Evolutionary conservation across 306 rosid species (phyloP).

Genomic region (Trifolium pratense): DNA sequence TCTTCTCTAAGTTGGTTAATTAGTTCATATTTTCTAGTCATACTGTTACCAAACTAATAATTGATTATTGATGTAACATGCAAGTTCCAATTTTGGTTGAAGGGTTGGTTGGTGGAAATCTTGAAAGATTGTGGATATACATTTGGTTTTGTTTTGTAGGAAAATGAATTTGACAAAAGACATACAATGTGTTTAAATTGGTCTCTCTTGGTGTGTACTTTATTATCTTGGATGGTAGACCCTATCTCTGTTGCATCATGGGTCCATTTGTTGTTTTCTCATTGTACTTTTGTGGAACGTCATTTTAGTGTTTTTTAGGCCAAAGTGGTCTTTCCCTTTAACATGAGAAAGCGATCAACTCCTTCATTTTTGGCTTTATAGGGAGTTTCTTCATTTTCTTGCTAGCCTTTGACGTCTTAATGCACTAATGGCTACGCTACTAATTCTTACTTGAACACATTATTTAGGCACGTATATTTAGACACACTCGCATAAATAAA

Average conservation of each 20-base stretch:
- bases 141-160: constrained; percentile 39
- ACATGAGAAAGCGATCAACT: constrained; percentile 9
- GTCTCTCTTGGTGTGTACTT: constrained; percentile 2
- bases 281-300: constrained; percentile 24
- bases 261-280: constrained; percentile 22
- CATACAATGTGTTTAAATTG: background rate
- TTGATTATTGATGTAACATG: constrained; percentile 6
- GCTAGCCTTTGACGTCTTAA: constrained; percentile 5
- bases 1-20: no score
- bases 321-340: constrained; percentile 13
- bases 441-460: no score
- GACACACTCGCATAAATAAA: no score
- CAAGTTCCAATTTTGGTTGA: constrained; percentile 28
- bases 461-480: no score
- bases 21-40: no score
- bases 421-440: no score
- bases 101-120: constrained; percentile 37
- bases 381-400: constrained; percentile 8
- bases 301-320: constrained; percentile 27
- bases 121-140: constrained; percentile 11
- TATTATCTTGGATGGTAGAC: constrained; percentile 6
- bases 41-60: background rate
- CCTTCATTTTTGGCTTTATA: constrained; percentile 22
- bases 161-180: constrained; percentile 14
- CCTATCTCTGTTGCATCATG: background rate